Conservation (phyloP, 345 rosid genomes). For the Populus nigra region DNA sequence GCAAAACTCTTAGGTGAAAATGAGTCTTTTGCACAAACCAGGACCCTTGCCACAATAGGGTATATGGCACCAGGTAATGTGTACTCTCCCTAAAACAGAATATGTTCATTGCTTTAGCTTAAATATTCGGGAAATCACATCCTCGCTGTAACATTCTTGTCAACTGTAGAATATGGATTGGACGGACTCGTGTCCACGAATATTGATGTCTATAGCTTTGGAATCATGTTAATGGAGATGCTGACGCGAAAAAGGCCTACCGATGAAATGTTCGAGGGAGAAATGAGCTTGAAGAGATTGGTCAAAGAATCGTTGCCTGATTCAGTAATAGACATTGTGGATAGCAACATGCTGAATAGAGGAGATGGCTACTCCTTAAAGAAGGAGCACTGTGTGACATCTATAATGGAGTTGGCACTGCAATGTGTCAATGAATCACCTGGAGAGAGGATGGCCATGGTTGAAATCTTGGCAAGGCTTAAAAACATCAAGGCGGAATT, state of each 20-base stretch:
- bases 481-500: background rate
- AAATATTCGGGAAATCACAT: background rate
- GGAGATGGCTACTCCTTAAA: background rate
- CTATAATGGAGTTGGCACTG: background rate
- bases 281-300: background rate
- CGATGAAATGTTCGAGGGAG: background rate
- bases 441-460: slow-evolving; percentile 12
- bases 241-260: background rate
- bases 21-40: background rate
- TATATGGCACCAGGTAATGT: background rate
- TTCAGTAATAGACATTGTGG: background rate
- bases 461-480: slow-evolving; percentile 8
- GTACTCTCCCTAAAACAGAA: background rate
- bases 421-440: slow-evolving; percentile 7
- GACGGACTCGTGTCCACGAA: background rate
- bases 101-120: background rate
- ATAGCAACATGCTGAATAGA: background rate
- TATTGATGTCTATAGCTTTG: slow-evolving; percentile 1
- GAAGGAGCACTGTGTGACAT: background rate
- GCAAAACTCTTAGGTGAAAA: background rate
- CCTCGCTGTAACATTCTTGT: background rate
- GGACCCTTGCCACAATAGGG: slow-evolving; percentile 3
- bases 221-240: background rate
- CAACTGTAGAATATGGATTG: background rate
- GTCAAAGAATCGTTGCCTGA: background rate